Evolutionary conservation across 192 early-diverging fungal species (phyloP), one percentile per base, ranked within the genome.

Genomic region (Coemansia sp.): DNA sequence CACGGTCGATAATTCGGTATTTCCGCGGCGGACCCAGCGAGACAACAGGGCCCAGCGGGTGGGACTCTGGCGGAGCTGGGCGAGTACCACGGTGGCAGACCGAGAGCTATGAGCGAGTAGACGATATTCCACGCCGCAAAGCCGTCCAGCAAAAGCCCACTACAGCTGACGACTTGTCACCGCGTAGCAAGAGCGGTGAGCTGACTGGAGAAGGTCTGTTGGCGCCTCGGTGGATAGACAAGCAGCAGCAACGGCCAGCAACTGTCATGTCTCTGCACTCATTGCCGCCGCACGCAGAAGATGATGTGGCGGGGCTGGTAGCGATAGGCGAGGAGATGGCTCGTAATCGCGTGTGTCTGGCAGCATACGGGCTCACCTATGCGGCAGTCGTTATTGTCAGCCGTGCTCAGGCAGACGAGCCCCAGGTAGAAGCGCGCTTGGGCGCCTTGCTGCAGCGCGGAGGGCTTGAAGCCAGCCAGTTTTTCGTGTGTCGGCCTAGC

Each of bases 331-430:
- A 68, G 36, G 80, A 77, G 29, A 51, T 82, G 23, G 80, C 80
- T 60, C 80, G 80, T 67, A 77, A 74, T 50, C 75, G 80, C 37
- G 71, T 82, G 23, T 82, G 80, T 8, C 11, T 74, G 50, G 75
- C 80, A 6, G 48, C 80, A 1, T 69, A 32, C 23, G 75, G 72
- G 1, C 59, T 82, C 17, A 34, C 72, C 0, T 82, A 82, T 51
- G 67, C 67, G 17, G 75, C 69, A 1, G 75, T 82, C 11, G 59
- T 82, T 3, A 64, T 82, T 1, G 63, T 74, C 36, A 66, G 41
- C 45, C 64, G 80, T 4, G 69, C 68, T 5, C 53, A 32, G 25
- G 44, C 37, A 8, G 71, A 68, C 14, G 68, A 72, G 48, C 17
- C 63, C 0, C 46, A 14, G 41, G 50, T 45, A 4, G 71, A 76